phyloP scores from a whole-genome alignment of 768 basidiomycete genomes.

The Rickenella mellea region DNA sequence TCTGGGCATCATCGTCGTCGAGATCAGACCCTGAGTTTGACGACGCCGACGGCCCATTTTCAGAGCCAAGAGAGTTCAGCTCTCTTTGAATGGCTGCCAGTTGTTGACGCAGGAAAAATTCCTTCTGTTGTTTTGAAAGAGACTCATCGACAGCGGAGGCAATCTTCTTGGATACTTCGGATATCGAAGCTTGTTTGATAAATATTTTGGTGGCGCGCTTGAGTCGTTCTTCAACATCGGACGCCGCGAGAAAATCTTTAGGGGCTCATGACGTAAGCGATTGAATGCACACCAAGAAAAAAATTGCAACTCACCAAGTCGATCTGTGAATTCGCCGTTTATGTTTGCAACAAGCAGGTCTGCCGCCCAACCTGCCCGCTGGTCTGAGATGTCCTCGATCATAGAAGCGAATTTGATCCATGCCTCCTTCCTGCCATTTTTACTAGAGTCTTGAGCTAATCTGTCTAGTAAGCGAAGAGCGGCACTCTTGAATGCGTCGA shows the following conservation, averaged over 20 bases:
- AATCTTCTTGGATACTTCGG: constrained; percentile 75
- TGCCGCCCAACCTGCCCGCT: constrained; percentile 63
- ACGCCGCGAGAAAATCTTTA: constrained; percentile 52
- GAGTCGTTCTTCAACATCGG: constrained; percentile 53
- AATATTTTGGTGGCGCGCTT: constrained; percentile 62
- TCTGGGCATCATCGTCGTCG: constrained; percentile 72
- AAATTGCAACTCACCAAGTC: constrained; percentile 43
- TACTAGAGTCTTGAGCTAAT: constrained; percentile 33
- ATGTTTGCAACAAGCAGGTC: constrained; percentile 59
- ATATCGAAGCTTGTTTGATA: constrained; percentile 66
- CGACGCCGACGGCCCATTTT: no score
- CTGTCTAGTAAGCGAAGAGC: constrained; percentile 61
- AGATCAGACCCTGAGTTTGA: constrained; percentile 30
- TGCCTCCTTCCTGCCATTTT: constrained; percentile 48
- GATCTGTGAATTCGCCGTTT: constrained; percentile 59
- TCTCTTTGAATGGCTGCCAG: constrained; percentile 74
- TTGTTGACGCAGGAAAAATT: constrained; percentile 78
- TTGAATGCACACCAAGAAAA: neutral
- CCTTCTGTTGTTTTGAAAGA: constrained; percentile 83
- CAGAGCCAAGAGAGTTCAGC: constrained; percentile 41
- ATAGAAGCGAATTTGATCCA: constrained; percentile 62
- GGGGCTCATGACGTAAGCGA: neutral
- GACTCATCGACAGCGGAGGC: constrained; percentile 73
- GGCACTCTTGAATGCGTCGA: constrained; percentile 61
- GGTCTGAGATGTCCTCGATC: constrained; percentile 62